Percentiles rank a stretch among this genome's conserved stretches.
Evolutionary conservation across 2,329 filamentous ascomycete species (phyloP).

Genomic region (Coniosporium tulheliwenetii): DNA sequence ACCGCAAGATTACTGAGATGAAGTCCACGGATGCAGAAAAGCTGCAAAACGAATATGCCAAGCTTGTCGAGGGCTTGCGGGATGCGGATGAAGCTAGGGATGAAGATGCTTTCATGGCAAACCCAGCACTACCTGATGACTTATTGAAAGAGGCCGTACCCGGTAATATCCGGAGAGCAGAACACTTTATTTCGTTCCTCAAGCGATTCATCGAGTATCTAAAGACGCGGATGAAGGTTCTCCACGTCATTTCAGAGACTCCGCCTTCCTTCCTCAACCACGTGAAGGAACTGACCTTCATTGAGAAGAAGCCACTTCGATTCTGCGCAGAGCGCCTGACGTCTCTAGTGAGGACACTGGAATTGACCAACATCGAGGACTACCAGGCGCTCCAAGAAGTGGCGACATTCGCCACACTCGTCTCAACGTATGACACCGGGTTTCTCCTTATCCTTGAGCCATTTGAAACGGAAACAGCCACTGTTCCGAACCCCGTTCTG

Average conservation of each 20-base stretch:
- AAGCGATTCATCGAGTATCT: conserved; percentile 97
- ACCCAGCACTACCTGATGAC: conserved; percentile 87
- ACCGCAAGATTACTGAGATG: conserved; percentile 85
- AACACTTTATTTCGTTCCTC: conserved; percentile 89
- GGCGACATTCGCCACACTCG: conserved; percentile 88
- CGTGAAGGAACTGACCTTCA: conserved; percentile 90
- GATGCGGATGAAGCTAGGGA: conserved; percentile 79
- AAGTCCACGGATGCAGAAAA: conserved; percentile 91
- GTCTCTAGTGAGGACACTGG: conserved; percentile 83
- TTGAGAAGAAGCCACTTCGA: conserved; percentile 84
- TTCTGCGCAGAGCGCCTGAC: conserved; percentile 94
- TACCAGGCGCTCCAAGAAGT: conserved; percentile 95
- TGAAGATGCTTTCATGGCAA: conserved; percentile 94
- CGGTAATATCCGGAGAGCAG: conserved; percentile 86
- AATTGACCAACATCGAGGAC: conserved; percentile 95
- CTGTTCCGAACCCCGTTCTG: conserved; percentile 89
- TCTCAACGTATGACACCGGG: conserved; percentile 92
- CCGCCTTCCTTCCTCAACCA: conserved; percentile 87
- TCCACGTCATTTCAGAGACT: conserved; percentile 93
- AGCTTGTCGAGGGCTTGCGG: conserved; percentile 79
- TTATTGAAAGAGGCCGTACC: conserved; percentile 90
- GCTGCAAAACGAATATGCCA: conserved; percentile 86
- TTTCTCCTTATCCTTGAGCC: conserved; percentile 95
- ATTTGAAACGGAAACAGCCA: conserved; percentile 87
- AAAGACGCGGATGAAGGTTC: conserved; percentile 95